Conservation (phyloP, 495 filamentous ascomycete genomes). For the Aspergillus leporis region DNA sequence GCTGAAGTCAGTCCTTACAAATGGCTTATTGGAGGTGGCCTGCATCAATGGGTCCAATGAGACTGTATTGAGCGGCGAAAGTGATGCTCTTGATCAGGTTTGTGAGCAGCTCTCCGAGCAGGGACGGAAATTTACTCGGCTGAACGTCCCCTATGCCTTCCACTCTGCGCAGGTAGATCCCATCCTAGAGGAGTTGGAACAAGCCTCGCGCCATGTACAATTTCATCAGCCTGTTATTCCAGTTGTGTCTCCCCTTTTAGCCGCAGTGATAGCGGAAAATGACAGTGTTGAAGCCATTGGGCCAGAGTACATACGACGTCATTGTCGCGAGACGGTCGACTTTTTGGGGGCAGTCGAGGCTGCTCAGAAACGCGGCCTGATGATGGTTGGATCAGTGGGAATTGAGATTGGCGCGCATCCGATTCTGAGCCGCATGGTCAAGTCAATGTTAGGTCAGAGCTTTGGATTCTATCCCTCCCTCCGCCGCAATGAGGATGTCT, state of each 20-base stretch:
- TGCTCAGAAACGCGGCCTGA: slow-evolving; percentile 16
- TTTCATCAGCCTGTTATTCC: slow-evolving; percentile 37
- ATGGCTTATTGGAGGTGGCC: slow-evolving; percentile 39
- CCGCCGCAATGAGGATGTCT: slow-evolving; percentile 43
- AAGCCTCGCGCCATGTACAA: slow-evolving; percentile 29
- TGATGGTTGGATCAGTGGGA: slow-evolving; percentile 28
- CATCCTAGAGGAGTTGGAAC: slow-evolving; percentile 46
- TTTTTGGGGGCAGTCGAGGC: slow-evolving; percentile 29
- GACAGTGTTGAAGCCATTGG: slow-evolving; percentile 28
- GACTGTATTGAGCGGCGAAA: slow-evolving; percentile 40
- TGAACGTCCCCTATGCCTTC: slow-evolving; percentile 52
- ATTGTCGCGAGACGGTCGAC: slow-evolving; percentile 32
- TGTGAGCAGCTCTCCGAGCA: slow-evolving; percentile 2
- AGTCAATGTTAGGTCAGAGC: slow-evolving; percentile 17
- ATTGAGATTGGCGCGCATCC: slow-evolving; percentile 48
- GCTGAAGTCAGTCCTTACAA: slow-evolving; percentile 24
- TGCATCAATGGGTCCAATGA: slow-evolving; percentile 63
- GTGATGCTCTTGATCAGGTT: slow-evolving; percentile 11
- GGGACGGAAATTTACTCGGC: slow-evolving; percentile 27
- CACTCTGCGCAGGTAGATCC: slow-evolving; percentile 52
- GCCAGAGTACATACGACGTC: slow-evolving; percentile 31
- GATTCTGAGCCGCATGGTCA: slow-evolving; percentile 28
- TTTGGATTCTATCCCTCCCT: slow-evolving; percentile 46
- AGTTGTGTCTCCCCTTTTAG: slow-evolving; percentile 33
- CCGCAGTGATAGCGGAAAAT: slow-evolving; percentile 17